Percentiles rank a stretch among this genome's conserved stretches.
Evolutionary conservation across 2,329 filamentous ascomycete species (phyloP).

Genomic region (Tolypocladium sp.): DNA sequence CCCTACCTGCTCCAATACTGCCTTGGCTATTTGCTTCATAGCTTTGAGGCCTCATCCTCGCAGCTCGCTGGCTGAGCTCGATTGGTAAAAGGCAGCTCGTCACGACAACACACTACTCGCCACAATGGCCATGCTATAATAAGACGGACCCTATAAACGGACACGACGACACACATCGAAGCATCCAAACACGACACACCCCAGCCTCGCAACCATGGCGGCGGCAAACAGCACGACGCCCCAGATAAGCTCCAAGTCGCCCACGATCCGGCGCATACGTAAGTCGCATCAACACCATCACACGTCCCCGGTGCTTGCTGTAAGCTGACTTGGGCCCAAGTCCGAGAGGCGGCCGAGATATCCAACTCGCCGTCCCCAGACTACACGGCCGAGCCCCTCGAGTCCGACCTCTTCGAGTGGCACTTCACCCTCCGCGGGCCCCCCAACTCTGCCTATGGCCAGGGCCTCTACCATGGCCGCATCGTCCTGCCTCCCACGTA

Average conservation of each 20-base stretch:
- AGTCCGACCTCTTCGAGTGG: constrained; percentile 93
- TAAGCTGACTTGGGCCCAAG: constrained; percentile 25
- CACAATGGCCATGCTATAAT: neutral
- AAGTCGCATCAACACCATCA: constrained; percentile 20
- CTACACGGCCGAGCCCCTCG: constrained; percentile 76
- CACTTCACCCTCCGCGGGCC: constrained; percentile 95
- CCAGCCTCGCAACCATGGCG: neutral
- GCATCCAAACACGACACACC: neutral
- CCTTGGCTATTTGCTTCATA: neutral
- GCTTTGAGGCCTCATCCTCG: neutral
- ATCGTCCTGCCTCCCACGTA: constrained; percentile 87
- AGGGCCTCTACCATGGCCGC: constrained; percentile 88
- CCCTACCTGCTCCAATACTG: neutral
- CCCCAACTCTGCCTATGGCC: constrained; percentile 67
- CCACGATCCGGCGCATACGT: constrained; percentile 79
- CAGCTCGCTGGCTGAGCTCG: neutral
- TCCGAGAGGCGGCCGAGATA: constrained; percentile 87
- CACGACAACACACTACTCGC: neutral
- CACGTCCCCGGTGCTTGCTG: neutral
- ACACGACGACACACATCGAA: neutral
- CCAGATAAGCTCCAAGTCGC: constrained; percentile 64
- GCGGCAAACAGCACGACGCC: constrained; percentile 13
- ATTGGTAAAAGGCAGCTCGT: neutral
- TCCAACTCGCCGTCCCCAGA: constrained; percentile 71
- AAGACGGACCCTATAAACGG: neutral